Percentiles rank a stretch among this genome's conserved stretches.
These are phyloP conservation scores for Leccinum fallax DNA, from an alignment of 1,284 basidiomycete genomes.

Conservation along the genomic window DNA sequence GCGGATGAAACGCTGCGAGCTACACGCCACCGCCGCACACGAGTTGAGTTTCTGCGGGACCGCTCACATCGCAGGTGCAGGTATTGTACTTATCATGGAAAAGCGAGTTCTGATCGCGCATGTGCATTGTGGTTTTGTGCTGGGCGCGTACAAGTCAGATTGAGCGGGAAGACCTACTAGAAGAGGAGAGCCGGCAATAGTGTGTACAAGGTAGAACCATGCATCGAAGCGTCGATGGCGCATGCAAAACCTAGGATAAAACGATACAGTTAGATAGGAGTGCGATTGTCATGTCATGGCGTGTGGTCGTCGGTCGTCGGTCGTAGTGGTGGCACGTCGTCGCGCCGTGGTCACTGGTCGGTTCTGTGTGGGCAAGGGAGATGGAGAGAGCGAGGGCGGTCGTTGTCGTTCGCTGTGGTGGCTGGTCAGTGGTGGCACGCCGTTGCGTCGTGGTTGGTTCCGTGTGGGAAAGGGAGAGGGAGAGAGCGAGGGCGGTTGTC, in stretches of 20 bases:
- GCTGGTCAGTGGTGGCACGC: too few species aligned
- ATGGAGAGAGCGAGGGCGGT: too few species aligned
- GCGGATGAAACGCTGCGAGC: neutral
- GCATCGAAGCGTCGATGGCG: neutral
- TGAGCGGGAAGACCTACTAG: neutral
- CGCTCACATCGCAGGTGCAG: neutral
- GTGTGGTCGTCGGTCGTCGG: too few species aligned
- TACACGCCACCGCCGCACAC: neutral
- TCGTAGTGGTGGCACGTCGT: too few species aligned
- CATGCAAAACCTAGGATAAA: neutral
- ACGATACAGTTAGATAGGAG: too few species aligned
- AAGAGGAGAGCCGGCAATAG: neutral
- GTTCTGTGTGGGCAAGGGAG: too few species aligned
- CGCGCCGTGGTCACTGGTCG: too few species aligned
- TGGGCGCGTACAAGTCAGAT: neutral
- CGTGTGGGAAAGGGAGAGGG: too few species aligned
- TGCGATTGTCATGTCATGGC: neutral
- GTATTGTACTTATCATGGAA: neutral
- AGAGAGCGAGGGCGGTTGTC: too few species aligned
- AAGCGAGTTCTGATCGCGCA: neutral
- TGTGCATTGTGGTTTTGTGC: neutral
- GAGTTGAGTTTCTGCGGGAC: neutral
- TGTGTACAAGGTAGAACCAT: neutral
- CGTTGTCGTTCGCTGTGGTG: too few species aligned
- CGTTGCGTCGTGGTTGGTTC: too few species aligned